phyloP scores from a whole-genome alignment of 257 asterid genomes.

The Solanum virginianum region DNA sequence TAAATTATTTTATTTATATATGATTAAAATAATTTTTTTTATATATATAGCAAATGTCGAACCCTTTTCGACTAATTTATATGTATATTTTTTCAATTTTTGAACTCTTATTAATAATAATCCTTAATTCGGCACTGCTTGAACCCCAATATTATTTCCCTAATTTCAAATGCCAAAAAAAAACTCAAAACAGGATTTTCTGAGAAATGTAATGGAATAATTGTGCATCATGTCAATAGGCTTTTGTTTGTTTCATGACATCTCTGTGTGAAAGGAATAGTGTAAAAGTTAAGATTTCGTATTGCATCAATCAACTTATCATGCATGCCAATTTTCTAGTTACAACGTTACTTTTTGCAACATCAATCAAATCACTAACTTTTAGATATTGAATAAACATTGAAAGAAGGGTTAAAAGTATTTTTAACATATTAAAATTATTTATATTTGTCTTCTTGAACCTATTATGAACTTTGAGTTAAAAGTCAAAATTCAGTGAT shows the following conservation, averaged over 20 bases:
- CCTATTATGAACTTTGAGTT: no score
- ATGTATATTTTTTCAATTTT: no score
- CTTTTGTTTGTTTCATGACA: neutral
- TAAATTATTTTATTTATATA: no score
- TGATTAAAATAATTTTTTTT: no score
- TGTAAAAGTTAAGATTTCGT: neutral
- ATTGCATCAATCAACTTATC: neutral
- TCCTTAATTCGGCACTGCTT: neutral
- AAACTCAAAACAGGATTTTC: neutral
- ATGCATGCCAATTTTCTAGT: neutral
- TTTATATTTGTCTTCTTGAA: no score
- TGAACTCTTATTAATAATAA: no score
- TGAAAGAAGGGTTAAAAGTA: no score
- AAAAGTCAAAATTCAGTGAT: no score
- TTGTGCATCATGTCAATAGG: neutral
- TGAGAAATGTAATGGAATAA: neutral
- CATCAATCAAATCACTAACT: neutral
- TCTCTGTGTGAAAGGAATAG: neutral
- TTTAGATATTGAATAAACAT: neutral
- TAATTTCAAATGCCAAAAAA: neutral
- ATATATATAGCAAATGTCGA: no score
- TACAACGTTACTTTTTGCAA: neutral
- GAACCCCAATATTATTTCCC: neutral
- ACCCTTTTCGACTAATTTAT: no score
- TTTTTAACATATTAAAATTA: no score